Base-by-base conservation (phyloP, 2,329 filamentous ascomycete genomes). In the Delphinella strobiligena region DNA sequence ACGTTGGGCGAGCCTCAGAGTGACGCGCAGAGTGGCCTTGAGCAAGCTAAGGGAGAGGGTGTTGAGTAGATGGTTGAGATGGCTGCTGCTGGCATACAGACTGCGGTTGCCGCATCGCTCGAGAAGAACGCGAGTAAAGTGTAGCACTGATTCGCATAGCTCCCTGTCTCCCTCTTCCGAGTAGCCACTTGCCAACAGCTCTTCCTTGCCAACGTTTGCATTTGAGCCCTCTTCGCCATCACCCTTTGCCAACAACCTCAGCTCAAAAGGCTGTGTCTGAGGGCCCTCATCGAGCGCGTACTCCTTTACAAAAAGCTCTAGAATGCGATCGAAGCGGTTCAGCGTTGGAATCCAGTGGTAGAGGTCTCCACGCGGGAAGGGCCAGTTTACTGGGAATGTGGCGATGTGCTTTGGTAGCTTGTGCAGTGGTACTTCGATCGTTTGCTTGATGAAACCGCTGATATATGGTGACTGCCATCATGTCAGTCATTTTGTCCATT, bases 281-380 rank as follows among this genome's bases (percentile, higher is more conserved):
- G 87, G 86, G 1, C 85, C 86, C 43, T 81, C 73, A 45, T 77
- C 75, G 41, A 98, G 69, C 45, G 77, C 77, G 64, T 98, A 98
- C 48, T 77, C 79, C 41, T 75, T 71, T 60, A 80, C 86, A 58
- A 93, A 87, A 30, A 76, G 69, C 51, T 93, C 85, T 31, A 98
- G 67, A 47, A 96, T 78, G 54, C 75, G 76, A 61, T 98, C 91
- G 61, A 98, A 96, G 42, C 87, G 80, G 61, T 98, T 93, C 44
- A 98, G 66, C 17, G 94, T 73, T 19, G 84, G 80, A 49, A 98
- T 95, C 93, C 93, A 98, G 68, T 98, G 89, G 59, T 96, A 96
- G 19, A 96, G 69, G 59, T 98, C 91, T 45, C 91, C 93, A 59
- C 89, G 78, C 30, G 89, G 89, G 55, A 96, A 93, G 2, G 88